Base-by-base conservation (phyloP, 441 rosid genomes). In the Dalechampia spathulata region DNA sequence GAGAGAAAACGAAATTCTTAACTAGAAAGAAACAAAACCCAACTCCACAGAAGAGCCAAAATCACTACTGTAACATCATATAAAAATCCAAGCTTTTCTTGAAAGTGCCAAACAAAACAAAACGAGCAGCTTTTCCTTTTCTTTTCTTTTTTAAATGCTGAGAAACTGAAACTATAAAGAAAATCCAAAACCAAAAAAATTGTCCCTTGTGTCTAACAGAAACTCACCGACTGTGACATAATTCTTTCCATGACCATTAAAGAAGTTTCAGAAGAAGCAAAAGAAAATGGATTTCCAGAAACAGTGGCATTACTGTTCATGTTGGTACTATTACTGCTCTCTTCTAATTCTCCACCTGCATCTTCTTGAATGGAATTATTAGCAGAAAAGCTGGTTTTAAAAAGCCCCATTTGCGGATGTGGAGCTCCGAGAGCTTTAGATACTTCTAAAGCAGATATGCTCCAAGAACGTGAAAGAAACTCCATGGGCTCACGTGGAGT, bases 191-290 rank as follows among this genome's bases (percentile, higher is more conserved):
- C 19, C 34, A 59, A 27, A 46, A n/a, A 38, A 15, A 25, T 52
- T 62, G 55, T 48, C 47, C 39, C 38, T 25, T 17, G n/a, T n/a
- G n/a, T n/a, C n/a, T n/a, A n/a, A n/a, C n/a, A n/a, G n/a, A 28
- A 11, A 72, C 95, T 84, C 66, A 92, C 98, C 83, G 96, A 89
- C 73, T 89, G 97, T 41, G 93, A 88, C 90, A 92, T 76, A 74
- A 92, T 92, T 48, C 97, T 82, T 13, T 92, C 99, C 85, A 92
- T 81, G 61, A 92, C 79, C 94, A 89, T 84, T 75, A 78, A 97
- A 20, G 94, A 92, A 52, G 99, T 89, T 61, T 86, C 97, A 1
- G 88, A 84, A 37, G 88, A 86, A 14, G 94, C 95, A 30, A 92
- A 91, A 9, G 95, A 83, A 73, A 88, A 86, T 1, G 95, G 93